phyloP scores from a whole-genome alignment of 306 rosid species.

The Glycine soja region DNA sequence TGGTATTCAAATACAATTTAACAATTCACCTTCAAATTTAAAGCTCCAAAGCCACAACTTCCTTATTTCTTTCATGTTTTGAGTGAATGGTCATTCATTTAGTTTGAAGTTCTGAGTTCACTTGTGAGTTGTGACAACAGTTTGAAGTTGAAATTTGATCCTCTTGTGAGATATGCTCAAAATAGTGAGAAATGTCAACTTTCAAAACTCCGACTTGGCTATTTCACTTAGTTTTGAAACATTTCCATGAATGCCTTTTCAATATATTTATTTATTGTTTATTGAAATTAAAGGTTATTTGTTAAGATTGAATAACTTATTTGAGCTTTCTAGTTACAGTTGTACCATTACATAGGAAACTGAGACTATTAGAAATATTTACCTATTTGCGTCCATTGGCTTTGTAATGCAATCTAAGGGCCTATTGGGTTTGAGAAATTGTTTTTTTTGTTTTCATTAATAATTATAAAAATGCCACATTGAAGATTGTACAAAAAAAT shows the following conservation, averaged over 20 bases:
- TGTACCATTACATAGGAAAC: too few species aligned
- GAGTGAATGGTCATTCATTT: constrained; percentile 11
- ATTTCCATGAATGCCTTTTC: constrained; percentile 1
- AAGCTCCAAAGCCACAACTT: constrained; percentile 7
- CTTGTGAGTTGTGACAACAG: not conserved
- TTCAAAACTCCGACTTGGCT: constrained; percentile 13
- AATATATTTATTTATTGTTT: not conserved
- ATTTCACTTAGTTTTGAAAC: constrained; percentile 2
- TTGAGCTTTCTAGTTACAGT: too few species aligned
- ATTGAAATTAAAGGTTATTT: not conserved
- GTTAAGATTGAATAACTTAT: constrained; percentile 6
- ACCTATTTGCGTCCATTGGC: too few species aligned
- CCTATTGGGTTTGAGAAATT: too few species aligned
- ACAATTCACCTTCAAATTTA: constrained; percentile 26
- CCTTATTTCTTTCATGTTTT: constrained; percentile 21
- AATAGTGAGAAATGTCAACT: not conserved
- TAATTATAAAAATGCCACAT: not conserved
- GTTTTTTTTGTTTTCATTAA: too few species aligned
- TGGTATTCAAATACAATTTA: constrained; percentile 16
- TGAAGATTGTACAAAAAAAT: not conserved
- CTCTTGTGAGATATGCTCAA: too few species aligned
- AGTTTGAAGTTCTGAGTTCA: not conserved
- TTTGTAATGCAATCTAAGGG: too few species aligned
- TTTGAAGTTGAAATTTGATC: not conserved
- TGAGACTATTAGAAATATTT: too few species aligned